Evolutionary conservation across 2,329 filamentous ascomycete species (phyloP).

Genomic region (Akanthomyces muscarius): DNA sequence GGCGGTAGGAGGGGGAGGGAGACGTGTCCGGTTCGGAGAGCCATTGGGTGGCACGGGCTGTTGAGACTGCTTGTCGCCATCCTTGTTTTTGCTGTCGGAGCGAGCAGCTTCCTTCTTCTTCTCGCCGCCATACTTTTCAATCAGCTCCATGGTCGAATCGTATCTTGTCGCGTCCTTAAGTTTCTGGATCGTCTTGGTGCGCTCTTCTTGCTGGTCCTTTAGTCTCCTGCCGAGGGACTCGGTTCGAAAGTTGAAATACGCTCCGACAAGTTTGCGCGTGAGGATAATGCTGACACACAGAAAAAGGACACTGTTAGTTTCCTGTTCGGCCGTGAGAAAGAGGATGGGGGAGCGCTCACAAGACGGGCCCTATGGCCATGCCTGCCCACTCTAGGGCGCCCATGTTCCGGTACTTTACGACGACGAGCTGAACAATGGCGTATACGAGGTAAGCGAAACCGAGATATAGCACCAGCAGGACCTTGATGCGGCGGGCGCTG

Average conservation of each 20-base stretch:
- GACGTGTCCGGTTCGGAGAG: constrained; percentile 38
- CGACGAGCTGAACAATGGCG: constrained; percentile 73
- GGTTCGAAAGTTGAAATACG: constrained; percentile 79
- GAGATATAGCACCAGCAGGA: constrained; percentile 86
- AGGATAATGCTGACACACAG: constrained; percentile 69
- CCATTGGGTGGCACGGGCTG: constrained; percentile 24
- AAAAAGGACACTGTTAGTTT: constrained; percentile 19
- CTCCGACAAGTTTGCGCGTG: constrained; percentile 61
- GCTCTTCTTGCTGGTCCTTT: constrained; percentile 71
- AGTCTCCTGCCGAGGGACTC: constrained; percentile 64
- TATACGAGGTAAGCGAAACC: constrained; percentile 88
- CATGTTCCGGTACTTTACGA: constrained; percentile 80
- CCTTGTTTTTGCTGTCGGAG: constrained; percentile 21
- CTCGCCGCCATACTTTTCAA: constrained; percentile 86
- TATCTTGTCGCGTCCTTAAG: constrained; percentile 95
- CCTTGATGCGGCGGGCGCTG: constrained; percentile 71
- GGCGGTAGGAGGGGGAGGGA: constrained; percentile 58
- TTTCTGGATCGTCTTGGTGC: constrained; percentile 84
- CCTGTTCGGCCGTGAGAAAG: background rate
- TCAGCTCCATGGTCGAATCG: constrained; percentile 84
- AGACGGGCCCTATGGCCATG: constrained; percentile 70
- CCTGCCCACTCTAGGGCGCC: constrained; percentile 72
- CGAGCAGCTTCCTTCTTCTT: constrained; percentile 42
- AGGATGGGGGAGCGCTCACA: constrained; percentile 48
- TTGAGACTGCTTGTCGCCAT: constrained; percentile 20